Evolutionary conservation across 1,284 basidiomycete species (phyloP).

Genomic region (Ganoderma lingzhi): DNA sequence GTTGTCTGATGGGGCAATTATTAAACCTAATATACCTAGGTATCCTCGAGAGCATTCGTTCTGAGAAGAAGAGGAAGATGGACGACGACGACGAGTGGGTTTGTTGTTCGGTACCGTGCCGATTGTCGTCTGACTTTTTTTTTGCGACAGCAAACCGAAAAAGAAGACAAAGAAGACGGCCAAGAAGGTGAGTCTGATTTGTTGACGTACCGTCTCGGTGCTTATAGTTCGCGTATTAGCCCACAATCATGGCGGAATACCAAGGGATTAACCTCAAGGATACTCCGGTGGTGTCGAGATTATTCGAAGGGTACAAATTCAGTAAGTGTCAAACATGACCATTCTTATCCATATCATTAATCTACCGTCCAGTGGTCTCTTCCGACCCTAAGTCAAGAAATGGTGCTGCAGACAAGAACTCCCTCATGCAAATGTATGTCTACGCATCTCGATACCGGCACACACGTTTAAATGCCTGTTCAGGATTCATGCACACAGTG

Average conservation of each 20-base stretch:
- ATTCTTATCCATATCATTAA: background rate
- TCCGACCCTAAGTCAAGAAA: conserved; percentile 79
- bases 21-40: conserved; percentile 42
- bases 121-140: background rate
- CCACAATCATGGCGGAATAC: conserved; percentile 69
- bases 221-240: conserved; percentile 46
- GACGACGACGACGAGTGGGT: conserved; percentile 62
- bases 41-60: conserved; percentile 62
- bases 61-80: conserved; percentile 77
- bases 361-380: conserved; percentile 64
- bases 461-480: background rate
- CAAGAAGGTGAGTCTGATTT: conserved; percentile 56
- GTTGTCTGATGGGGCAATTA: background rate
- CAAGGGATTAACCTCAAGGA: conserved; percentile 68
- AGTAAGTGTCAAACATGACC: conserved; percentile 56
- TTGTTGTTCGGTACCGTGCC: background rate
- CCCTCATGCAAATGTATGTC: conserved; percentile 69
- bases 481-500: conserved; percentile 84
- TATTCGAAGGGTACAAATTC: conserved; percentile 83
- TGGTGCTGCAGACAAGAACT: conserved; percentile 71
- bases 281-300: conserved; percentile 62
- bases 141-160: conserved; percentile 54
- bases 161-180: conserved; percentile 68
- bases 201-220: background rate
- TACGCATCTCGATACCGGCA: background rate